Evolutionary conservation across 2,329 filamentous ascomycete genomes (phyloP).

Genomic region (Tricladium varicosporioides): DNA sequence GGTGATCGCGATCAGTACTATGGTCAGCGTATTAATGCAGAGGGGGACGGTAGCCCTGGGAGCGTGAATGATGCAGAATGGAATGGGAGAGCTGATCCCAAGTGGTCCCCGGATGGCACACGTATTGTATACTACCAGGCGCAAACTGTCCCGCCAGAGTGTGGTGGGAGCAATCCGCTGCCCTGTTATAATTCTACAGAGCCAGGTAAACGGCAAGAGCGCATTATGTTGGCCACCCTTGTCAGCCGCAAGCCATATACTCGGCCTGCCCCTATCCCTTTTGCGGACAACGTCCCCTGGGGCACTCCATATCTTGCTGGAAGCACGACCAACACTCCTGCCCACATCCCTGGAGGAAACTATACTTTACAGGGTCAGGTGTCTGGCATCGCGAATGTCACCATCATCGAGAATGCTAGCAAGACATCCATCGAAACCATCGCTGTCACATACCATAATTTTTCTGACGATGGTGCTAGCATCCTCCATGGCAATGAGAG

Average conservation of each 20-base stretch:
- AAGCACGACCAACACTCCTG: not conserved
- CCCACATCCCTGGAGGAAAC: not conserved
- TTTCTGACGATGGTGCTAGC: conserved; percentile 34
- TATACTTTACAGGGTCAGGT: conserved; percentile 10
- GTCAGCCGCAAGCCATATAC: conserved; percentile 33
- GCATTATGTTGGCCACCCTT: conserved; percentile 43
- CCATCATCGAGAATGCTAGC: not conserved
- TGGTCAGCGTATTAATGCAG: conserved; percentile 43
- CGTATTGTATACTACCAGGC: conserved; percentile 43
- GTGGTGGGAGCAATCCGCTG: conserved; percentile 43
- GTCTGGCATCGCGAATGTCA: conserved; percentile 6
- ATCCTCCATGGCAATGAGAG: conserved; percentile 37
- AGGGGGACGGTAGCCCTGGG: conserved; percentile 34
- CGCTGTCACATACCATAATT: conserved; percentile 37
- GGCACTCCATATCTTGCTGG: conserved; percentile 34
- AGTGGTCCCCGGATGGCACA: conserved; percentile 42
- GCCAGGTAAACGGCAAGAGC: conserved; percentile 37
- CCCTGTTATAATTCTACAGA: conserved; percentile 40
- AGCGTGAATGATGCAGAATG: conserved; percentile 45
- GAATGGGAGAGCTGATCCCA: conserved; percentile 47
- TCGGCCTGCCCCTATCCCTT: conserved; percentile 22
- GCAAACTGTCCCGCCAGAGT: conserved; percentile 39
- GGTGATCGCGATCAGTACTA: conserved; percentile 45
- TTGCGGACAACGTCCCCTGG: conserved; percentile 37
- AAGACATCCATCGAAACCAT: conserved; percentile 24